Conservation (phyloP, 2,329 filamentous ascomycete species). For the Leptographium procerum region DNA sequence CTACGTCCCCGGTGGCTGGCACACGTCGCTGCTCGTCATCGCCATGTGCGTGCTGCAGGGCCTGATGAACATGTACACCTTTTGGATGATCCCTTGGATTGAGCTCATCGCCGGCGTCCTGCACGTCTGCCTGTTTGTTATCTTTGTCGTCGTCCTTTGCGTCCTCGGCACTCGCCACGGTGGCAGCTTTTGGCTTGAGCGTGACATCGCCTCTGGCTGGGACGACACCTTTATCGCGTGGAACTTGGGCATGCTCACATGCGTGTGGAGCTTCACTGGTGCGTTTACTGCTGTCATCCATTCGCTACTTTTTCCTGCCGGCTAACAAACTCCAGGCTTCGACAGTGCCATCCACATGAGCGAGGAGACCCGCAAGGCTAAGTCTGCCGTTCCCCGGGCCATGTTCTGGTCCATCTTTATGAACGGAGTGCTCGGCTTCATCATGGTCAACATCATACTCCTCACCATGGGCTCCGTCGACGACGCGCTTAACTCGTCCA, state of each 20-base stretch:
- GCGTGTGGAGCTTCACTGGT: constrained; percentile 20
- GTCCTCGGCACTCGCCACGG: constrained; percentile 20
- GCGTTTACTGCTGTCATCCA: neutral
- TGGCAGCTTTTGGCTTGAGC: constrained; percentile 18
- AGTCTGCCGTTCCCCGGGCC: constrained; percentile 32
- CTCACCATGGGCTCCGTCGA: constrained; percentile 31
- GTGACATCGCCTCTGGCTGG: constrained; percentile 21
- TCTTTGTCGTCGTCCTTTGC: constrained; percentile 23
- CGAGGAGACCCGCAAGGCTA: constrained; percentile 31
- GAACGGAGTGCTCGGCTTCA: constrained; percentile 29
- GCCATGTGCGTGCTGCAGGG: constrained; percentile 20
- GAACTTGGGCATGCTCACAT: constrained; percentile 25
- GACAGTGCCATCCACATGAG: constrained; percentile 37
- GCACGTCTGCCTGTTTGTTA: constrained; percentile 19
- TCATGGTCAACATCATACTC: constrained; percentile 28
- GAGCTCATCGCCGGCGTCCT: constrained; percentile 25
- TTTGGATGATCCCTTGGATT: constrained; percentile 26
- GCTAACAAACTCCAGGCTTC: constrained; percentile 17
- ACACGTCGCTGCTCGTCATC: constrained; percentile 25
- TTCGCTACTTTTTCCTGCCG: neutral
- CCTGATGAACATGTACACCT: constrained; percentile 21
- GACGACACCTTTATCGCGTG: constrained; percentile 12
- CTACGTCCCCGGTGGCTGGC: constrained; percentile 18
- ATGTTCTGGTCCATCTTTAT: constrained; percentile 30
- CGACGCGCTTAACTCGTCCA: constrained; percentile 19